Base-by-base conservation (phyloP, 2,329 filamentous ascomycete genomes). In the Didymella lethalis region DNA sequence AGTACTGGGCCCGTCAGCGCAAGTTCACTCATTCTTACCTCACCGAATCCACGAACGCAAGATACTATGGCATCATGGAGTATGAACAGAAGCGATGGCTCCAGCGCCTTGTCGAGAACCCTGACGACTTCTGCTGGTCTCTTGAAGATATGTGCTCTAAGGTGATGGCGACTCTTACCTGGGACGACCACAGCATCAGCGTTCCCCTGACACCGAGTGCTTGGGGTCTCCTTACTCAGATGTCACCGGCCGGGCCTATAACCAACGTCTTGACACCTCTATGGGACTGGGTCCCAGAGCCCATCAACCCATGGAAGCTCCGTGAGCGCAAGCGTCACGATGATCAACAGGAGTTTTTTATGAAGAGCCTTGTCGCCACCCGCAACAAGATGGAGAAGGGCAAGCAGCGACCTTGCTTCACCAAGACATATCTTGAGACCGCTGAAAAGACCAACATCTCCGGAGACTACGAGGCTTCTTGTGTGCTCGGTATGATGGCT, bases 121-220 rank as follows among this genome's bases (percentile, higher is more conserved):
- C 83, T 1, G 82, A 85, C 59, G 75, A 80, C 68, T 85, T 85
- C 62, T 73, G 74, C 10, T 80, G 77, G 65, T 81, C 80, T 0
- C 77, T 86, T 5, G 83, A 86, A 64, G 83, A 86, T 62, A 84
- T 85, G 82, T 79, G 82, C 16, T 82, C 84, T n/a, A 85, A 85
- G 69, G 78, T 86, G 54, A 85, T 85, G 82, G 83, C 80, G 48
- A 77, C 80, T 51, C 66, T 85, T 44, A 82, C 82, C 14, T 85
- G 83, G 83, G 84, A 85, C 57, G 81, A 85, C 52, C 77, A 80
- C 7, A 74, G 71, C 41, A 66, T 83, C 38, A 84, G 82, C 68
- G 74, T 79, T 50, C 79, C 81, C 61, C 80, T 81, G 59, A 83
- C 79, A 10, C 79, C 79, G 47, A 82, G 80, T 59, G 84, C 84